phyloP scores from a whole-genome alignment of 2,329 filamentous ascomycete species.

The Fusarium graminum region DNA sequence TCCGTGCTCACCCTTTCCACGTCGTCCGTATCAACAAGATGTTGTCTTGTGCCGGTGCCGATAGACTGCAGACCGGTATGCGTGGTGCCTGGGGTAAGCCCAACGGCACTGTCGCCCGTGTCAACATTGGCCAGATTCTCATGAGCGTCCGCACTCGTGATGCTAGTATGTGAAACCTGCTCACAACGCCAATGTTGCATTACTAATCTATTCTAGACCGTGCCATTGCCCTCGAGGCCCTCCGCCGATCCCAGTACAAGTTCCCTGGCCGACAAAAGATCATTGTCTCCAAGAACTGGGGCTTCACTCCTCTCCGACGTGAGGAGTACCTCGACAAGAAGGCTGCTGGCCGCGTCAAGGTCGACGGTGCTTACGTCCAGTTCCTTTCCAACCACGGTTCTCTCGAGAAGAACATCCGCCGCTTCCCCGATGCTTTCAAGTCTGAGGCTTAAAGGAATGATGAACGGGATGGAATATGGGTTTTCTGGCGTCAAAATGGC shows the following conservation, averaged over 20 bases:
- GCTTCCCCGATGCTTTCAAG: conserved; percentile 93
- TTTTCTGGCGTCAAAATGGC: conserved; percentile 61
- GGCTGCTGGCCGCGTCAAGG: conserved; percentile 91
- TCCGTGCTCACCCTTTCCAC: conserved; percentile 98
- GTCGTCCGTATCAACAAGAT: conserved; percentile 99
- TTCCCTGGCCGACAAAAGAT: conserved; percentile 99
- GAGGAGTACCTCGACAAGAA: conserved; percentile 98
- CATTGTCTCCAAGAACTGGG: conserved; percentile 99
- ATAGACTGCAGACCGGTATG: conserved; percentile 99
- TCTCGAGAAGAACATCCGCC: conserved; percentile 87
- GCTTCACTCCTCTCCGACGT: conserved; percentile 97
- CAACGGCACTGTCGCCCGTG: conserved; percentile 98
- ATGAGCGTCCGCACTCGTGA: conserved; percentile 98
- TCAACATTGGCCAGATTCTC: conserved; percentile 99
- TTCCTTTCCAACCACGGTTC: conserved; percentile 96
- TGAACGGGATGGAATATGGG: conserved; percentile 56
- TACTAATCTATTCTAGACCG: conserved; percentile 71
- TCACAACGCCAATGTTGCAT: conserved; percentile 29
- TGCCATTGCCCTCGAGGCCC: conserved; percentile 94
- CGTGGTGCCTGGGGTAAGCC: conserved; percentile 99
- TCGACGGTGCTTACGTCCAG: conserved; percentile 99
- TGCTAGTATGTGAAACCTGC: conserved; percentile 70
- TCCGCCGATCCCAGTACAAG: conserved; percentile 99
- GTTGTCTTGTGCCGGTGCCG: conserved; percentile 99
- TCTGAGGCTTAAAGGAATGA: conserved; percentile 65